Base-by-base conservation (phyloP, 148 eudicot species). In the Rhododendron simsii region DNA sequence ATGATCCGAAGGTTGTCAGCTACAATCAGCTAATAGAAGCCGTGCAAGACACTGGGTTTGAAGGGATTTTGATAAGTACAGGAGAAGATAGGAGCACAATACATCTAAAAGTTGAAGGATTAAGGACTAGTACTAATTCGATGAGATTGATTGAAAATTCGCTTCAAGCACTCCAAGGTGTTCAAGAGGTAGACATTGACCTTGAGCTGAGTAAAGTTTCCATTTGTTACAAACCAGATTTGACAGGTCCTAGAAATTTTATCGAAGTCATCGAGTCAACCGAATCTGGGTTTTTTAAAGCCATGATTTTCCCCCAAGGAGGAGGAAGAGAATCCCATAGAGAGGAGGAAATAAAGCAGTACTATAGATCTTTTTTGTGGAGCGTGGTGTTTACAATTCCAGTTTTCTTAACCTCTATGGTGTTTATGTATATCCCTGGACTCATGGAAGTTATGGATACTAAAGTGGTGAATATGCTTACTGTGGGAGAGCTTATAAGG, bases 371-470 rank as follows among this genome's bases (percentile, higher is more conserved):
- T 50, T 95, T 97, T 57, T 67, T 91, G 41, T 97, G 99, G 99
- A 97, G 99, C 88, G 89, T 92, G 55, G 87, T 95, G 63, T 97
- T 95, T 83, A 95, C 99, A 23, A 79, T 93, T 81, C 99, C 99
- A 18, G 93, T 97, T 3, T 95, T 97, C 87, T 87, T 97, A 80
- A 90, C 92, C 20, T 95, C 99, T 65, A 97, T 95, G 99, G 96
- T 97, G 10, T 95, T 97, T 83, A 94, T 94, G 98, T 97, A 93
- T 83, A 90, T 95, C 71, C 99, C 99, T 10, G 92, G 92, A 67
- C 78, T 94, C 71, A 93, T 91, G 78, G 90, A 91, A 55, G 92
- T 84, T 21, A 86, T 97, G 75, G 96, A 95, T 20, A 86, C 87
- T 48, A 97, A 95, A 87, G 84, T 93, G 18, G 91, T 93, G 78